A percentile compares a stretch with the other conserved stretches of the same genome.
phyloP scores from a whole-genome alignment of 2,329 filamentous ascomycete genomes.

The Aspergillus chevalieri region DNA sequence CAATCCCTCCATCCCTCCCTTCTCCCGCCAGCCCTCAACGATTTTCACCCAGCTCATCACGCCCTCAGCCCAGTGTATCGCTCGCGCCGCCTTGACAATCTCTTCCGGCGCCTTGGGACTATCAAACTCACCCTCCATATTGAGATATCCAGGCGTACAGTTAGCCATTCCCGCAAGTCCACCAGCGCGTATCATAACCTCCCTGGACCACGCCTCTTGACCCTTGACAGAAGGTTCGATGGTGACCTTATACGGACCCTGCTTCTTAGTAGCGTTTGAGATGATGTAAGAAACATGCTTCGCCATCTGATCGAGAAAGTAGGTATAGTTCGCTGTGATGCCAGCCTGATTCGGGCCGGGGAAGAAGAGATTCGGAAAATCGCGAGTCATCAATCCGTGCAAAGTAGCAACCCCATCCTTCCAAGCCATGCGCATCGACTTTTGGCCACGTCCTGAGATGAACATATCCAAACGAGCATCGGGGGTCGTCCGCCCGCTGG shows the following conservation, averaged over 20 bases:
- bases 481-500: slow-evolving; percentile 19
- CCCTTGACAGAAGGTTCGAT: slow-evolving; percentile 24
- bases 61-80: slow-evolving; percentile 26
- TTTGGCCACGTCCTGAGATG: slow-evolving; percentile 42
- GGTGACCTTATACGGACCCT: slow-evolving; percentile 6
- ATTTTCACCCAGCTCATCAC: slow-evolving; percentile 25
- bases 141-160: slow-evolving; percentile 54
- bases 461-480: slow-evolving; percentile 29
- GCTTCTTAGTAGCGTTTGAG: slow-evolving; percentile 19
- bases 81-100: slow-evolving; percentile 26
- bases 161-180: slow-evolving; percentile 37
- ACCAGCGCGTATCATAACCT: slow-evolving; percentile 36
- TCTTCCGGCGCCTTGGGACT: slow-evolving; percentile 18
- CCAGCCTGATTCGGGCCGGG: slow-evolving; percentile 39
- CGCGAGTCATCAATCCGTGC: slow-evolving; percentile 45
- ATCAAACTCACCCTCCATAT: slow-evolving; percentile 38
- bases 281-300: slow-evolving; percentile 44
- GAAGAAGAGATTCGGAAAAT: slow-evolving; percentile 54
- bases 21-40: slow-evolving; percentile 16
- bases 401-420: slow-evolving; percentile 44
- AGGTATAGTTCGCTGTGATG: slow-evolving; percentile 35
- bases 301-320: slow-evolving; percentile 30
- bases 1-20: slow-evolving; percentile 23
- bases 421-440: slow-evolving; percentile 44
- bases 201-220: slow-evolving; percentile 44